These are phyloP conservation scores for Pseudopyricularia cyperi DNA, from an alignment of 2,329 filamentous ascomycete species.

Conservation along the genomic window DNA sequence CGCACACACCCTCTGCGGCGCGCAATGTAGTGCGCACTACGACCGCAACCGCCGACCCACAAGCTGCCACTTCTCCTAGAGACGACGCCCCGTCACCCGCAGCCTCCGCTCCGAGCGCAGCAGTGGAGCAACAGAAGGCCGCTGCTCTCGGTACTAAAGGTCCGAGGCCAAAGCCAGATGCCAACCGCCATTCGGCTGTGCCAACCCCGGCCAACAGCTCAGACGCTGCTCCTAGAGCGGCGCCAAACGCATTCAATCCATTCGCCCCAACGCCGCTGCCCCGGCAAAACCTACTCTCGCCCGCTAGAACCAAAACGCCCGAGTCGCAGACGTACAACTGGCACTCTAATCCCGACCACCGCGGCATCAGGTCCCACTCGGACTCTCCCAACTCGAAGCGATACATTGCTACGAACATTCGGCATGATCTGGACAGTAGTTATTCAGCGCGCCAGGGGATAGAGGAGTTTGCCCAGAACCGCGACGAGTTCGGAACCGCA, in stretches of 20 bases:
- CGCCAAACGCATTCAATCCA: neutral
- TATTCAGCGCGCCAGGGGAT: neutral
- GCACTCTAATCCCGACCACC: neutral
- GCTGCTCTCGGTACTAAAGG: neutral
- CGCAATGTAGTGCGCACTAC: neutral
- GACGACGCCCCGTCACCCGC: neutral
- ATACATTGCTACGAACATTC: neutral
- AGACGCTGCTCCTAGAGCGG: neutral
- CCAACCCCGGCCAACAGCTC: neutral
- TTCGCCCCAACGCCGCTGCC: neutral
- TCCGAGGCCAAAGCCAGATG: too few species aligned
- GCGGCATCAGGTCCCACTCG: neutral
- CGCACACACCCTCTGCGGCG: neutral
- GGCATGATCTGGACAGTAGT: neutral
- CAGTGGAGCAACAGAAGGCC: neutral
- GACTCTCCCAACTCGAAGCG: neutral
- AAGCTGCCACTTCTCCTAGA: neutral
- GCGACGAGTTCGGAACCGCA: neutral
- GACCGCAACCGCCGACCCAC: neutral
- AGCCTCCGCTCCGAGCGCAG: neutral
- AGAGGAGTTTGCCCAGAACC: neutral
- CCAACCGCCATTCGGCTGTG: neutral
- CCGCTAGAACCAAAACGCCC: neutral
- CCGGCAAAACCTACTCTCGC: neutral
- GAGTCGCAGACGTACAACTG: conserved; percentile 1